Conservation (phyloP, 345 rosid species). For the Bruguiera gymnorhiza region DNA sequence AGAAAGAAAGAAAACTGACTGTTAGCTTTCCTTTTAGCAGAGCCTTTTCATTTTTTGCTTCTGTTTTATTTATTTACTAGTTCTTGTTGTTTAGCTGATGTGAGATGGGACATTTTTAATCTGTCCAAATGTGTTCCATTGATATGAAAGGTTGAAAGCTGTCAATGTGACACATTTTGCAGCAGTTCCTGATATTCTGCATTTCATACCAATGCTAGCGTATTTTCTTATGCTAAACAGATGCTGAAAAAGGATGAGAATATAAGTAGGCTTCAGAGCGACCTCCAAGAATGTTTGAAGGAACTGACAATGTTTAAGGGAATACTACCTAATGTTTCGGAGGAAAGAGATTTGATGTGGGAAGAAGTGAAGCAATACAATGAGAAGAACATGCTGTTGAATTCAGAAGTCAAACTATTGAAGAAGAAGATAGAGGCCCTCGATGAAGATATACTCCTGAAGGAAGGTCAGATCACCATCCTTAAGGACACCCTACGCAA, state of each 20-base stretch:
- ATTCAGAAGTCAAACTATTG: conserved; percentile 56
- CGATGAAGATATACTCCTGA: conserved; percentile 74
- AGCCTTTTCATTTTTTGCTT: too few species aligned
- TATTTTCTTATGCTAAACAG: conserved; percentile 32
- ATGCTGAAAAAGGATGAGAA: conserved; percentile 76
- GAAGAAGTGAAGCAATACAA: conserved; percentile 68
- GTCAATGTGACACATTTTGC: background rate
- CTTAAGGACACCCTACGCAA: conserved; percentile 64
- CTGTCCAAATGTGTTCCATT: too few species aligned
- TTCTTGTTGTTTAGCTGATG: too few species aligned
- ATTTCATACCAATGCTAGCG: background rate
- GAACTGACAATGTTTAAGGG: conserved; percentile 47
- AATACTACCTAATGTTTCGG: conserved; percentile 58
- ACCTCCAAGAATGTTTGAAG: conserved; percentile 63
- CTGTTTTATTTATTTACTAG: too few species aligned
- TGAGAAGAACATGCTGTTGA: conserved; percentile 83
- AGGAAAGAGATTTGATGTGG: conserved; percentile 87
- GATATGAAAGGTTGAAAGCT: background rate
- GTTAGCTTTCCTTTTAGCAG: too few species aligned
- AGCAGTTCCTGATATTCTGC: background rate
- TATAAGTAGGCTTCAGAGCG: conserved; percentile 41
- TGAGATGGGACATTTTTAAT: too few species aligned
- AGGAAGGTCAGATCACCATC: conserved; percentile 92
- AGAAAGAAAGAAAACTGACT: too few species aligned
- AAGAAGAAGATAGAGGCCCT: conserved; percentile 65